Conservation (phyloP, 257 asterid species). For the Orobanche coerulescens region DNA sequence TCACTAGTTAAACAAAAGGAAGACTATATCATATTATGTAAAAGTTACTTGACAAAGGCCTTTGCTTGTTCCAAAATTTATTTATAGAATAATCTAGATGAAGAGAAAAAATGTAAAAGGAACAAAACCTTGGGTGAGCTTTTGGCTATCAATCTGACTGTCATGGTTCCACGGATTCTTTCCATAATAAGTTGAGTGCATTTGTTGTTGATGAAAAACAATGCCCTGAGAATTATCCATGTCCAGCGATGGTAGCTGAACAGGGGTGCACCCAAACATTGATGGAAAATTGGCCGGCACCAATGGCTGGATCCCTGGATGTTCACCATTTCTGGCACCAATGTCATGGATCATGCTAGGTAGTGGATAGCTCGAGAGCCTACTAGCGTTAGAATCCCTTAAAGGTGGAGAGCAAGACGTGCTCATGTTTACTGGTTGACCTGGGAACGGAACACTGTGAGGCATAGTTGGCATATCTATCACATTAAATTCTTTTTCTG, state of each 20-base stretch:
- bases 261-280: constrained; percentile 64
- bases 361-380: constrained; percentile 39
- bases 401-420: constrained; percentile 47
- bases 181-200: constrained; percentile 38
- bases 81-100: background rate
- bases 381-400: constrained; percentile 41
- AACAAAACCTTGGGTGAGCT: constrained; percentile 54
- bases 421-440: constrained; percentile 44
- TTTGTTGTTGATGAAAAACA: constrained; percentile 52
- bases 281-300: constrained; percentile 52
- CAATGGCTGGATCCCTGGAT: constrained; percentile 43
- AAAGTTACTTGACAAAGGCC: too few species aligned
- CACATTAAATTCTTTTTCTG: constrained; percentile 62
- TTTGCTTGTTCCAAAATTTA: too few species aligned
- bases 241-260: constrained; percentile 71
- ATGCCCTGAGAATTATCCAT: constrained; percentile 52
- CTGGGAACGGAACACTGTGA: constrained; percentile 41
- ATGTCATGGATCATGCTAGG: constrained; percentile 53
- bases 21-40: too few species aligned
- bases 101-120: background rate
- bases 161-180: constrained; percentile 40
- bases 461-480: constrained; percentile 36
- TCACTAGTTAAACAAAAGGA: background rate
- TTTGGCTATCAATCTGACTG: constrained; percentile 44
- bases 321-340: constrained; percentile 43